Base-by-base conservation (phyloP, 2,329 filamentous ascomycete genomes). In the Trichocomaceae sp. region DNA sequence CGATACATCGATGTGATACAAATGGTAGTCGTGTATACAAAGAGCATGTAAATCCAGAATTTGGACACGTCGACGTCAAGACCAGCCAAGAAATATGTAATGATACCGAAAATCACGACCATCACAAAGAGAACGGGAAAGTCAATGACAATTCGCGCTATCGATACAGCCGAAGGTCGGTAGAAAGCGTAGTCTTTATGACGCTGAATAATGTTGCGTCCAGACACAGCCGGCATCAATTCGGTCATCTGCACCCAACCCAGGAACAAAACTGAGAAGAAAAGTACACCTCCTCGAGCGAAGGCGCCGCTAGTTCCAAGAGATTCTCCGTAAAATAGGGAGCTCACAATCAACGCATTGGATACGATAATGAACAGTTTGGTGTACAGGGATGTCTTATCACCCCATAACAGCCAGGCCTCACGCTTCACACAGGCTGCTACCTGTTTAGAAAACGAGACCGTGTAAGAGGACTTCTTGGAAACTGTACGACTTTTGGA, bases 311-410 rank as follows among this genome's bases (percentile, higher is more conserved):
- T 76, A 1, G 83, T 85, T 61, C 81, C 75, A 5, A 78, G 63
- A 0, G 80, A 72, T 64, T 84, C 76, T 12, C 82, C 87, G 63
- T 90, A 88, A 72, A 93, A 93, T 17, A 93, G 76, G 2, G 85
- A 88, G 1, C 87, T 86, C 52, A 91, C 84, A 58, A 95, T 88
- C 9, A 95, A 77, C 54, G 72, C 81, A 66, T 88, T 88, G 55
- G 85, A 80, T 55, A 92, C 71, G 62, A 90, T 87, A 66, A 90
- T 89, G 70, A 90, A 87, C 57, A 87, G 79, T 61, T 92, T 93
- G 41, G 87, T 92, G 68, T 84, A 85, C 1, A 93, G 77, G 0
- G 87, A 86, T 0, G 83, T 84, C 57, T 79, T 84, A 69, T 95
- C 87, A 39, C 88, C 88, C 65, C 82, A 80, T 26, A 90, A 81